Evolutionary conservation across 1,284 basidiomycete species (phyloP), one percentile per base, ranked within the genome.

Genomic region (Rhodotorula glutinis): DNA sequence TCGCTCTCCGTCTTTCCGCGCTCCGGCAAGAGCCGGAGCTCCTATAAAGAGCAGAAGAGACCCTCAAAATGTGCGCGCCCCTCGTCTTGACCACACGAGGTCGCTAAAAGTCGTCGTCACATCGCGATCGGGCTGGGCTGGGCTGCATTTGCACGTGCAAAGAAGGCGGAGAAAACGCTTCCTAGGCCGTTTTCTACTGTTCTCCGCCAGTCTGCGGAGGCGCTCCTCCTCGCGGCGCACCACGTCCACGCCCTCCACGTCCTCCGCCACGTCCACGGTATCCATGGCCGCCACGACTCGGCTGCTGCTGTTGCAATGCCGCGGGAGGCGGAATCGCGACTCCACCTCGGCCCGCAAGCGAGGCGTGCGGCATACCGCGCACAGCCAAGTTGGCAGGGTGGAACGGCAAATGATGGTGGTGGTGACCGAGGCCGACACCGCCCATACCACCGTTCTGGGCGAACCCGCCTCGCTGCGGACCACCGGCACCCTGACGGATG

Each of bases 281-380:
- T 40, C 33, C 38, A 33, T 54, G 17, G 5, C 43, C 38, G 33
- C 53, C 33, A 11, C 33, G 33, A 38, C 33, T 11, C 38, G 19
- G 44, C 14, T 43, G 43, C 40, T 57, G 62, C 30, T 46, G 33
- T 13, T 51, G 54, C n/a, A 68, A 27, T 11, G 21, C 43, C 4
- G 41, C 52, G 17, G 66, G 66, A 21, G 66, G 66, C 19, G 66
- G 66, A 33, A 68, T 68, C 21, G 51, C 66, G 17, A 68, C 52
- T 23, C 66, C 66, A 2, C 59, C 62, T 23, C 51, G n/a, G n/a
- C 60, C 53, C 0, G 53, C 60, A 19, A 38, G 33, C 44, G 55
- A 40, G 8, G 43, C 44, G 16, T 30, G 43, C 27, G 56, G 56
- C 29, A 47, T 21, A 25, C 13, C 27, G 14, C 19, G 46, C 44